These are phyloP conservation scores for Eucalyptus cloeziana DNA, from an alignment of 345 rosid genomes.

Conservation along the genomic window DNA sequence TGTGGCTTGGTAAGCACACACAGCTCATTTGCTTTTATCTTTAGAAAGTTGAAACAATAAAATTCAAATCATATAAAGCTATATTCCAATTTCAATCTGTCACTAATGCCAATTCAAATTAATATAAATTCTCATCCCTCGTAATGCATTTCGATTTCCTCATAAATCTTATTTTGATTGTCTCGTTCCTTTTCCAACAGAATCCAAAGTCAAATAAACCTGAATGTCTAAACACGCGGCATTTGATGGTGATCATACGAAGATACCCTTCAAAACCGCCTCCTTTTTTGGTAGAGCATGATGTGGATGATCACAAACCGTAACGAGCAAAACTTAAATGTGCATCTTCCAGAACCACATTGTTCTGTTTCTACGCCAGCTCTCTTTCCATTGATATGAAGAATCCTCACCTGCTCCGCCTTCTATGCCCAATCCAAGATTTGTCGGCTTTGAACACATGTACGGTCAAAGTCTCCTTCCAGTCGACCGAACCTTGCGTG, in stretches of 20 bases:
- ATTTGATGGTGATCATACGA: background rate
- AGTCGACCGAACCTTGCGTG: background rate
- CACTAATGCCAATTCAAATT: background rate
- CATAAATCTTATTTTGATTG: too few species aligned
- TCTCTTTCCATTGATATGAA: too few species aligned
- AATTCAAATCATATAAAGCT: too few species aligned
- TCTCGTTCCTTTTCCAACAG: background rate
- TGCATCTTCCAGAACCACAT: background rate
- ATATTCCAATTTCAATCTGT: background rate
- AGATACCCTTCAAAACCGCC: background rate
- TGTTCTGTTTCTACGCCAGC: too few species aligned
- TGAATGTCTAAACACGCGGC: rapidly evolving
- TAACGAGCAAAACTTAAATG: background rate
- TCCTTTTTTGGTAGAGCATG: rapidly evolving
- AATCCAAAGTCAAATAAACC: background rate
- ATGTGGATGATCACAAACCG: background rate
- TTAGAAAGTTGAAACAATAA: background rate
- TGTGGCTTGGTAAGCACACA: background rate
- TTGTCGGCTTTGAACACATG: background rate
- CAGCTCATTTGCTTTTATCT: background rate
- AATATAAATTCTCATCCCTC: too few species aligned
- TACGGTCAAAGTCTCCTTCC: background rate
- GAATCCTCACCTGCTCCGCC: too few species aligned
- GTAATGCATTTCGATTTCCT: background rate
- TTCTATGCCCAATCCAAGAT: too few species aligned